A percentile compares a stretch with the other conserved stretches of the same genome.
phyloP scores from a whole-genome alignment of 148 eudicot genomes.

The Simmondsia chinensis region DNA sequence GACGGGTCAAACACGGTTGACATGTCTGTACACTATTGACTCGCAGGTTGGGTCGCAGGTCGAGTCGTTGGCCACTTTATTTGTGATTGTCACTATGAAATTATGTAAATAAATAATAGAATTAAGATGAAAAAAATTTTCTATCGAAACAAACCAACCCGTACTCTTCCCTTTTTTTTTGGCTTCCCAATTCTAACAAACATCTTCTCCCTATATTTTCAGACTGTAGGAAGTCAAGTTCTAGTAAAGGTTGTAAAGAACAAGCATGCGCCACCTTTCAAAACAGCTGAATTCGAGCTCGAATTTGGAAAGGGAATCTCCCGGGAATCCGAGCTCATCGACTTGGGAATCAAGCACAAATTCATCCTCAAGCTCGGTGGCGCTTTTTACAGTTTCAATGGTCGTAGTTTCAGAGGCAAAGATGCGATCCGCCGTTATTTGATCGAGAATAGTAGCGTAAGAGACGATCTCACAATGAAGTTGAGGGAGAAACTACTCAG shows the following conservation, averaged over 20 bases:
- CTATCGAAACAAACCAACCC: too few species aligned
- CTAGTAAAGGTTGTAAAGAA: conserved; percentile 83
- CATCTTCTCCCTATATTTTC: neutral
- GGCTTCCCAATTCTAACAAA: neutral
- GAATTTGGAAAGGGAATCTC: conserved; percentile 90
- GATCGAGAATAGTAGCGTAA: conserved; percentile 26
- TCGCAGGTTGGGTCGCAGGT: too few species aligned
- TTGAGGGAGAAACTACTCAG: conserved; percentile 53
- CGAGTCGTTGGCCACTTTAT: too few species aligned
- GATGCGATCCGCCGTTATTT: conserved; percentile 50
- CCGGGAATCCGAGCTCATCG: conserved; percentile 59
- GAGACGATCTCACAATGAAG: conserved; percentile 44
- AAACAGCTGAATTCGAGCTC: conserved; percentile 68
- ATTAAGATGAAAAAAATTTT: too few species aligned
- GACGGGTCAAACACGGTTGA: too few species aligned
- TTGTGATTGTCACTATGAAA: too few species aligned
- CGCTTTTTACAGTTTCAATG: conserved; percentile 25
- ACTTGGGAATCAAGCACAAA: conserved; percentile 64
- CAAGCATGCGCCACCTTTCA: conserved; percentile 92
- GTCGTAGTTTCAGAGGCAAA: conserved; percentile 40
- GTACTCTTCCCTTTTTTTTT: too few species aligned
- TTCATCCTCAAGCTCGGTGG: conserved; percentile 46
- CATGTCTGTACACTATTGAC: too few species aligned
- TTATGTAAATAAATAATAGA: too few species aligned
- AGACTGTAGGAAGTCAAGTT: conserved; percentile 81